Evolutionary conservation across 345 rosid species (phyloP), one percentile per base, ranked within the genome.

Genomic region (Streptanthus diversifolius): DNA sequence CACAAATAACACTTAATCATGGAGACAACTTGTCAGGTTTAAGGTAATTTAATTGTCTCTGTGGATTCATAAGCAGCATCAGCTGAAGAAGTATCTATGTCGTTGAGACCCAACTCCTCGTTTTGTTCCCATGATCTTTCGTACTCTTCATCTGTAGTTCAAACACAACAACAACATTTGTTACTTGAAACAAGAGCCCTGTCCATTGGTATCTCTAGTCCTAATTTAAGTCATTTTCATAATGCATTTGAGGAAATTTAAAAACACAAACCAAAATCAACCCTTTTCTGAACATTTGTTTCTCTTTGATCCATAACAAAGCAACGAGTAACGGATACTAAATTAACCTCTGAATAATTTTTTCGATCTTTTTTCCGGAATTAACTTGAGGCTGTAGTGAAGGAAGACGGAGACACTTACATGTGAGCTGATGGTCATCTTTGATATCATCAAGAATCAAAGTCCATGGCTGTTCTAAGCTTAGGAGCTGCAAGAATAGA

Each of bases 101-200:
- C 97, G 43, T 93, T 93, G 27, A 93, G 83, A 76, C 98, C 98
- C 79, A 93, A 77, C 53, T 93, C 98, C 72, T 93, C 98, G 5
- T 90, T 90, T 77, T 93, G 96, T 63, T 93, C 97, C 96, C 95
- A 90, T 11, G 96, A 85, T 61, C 98, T 88, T 77, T 81, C 86
- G 19, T 90, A 90, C 59, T 93, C 93, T 80, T 90, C 97, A 63
- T 70, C 98, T 88, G 89, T 15, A 62, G 49, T 44, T 13, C 24
- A 49, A 56, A 57, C 61, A 48, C 10, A 59, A 15, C 24, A 51
- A 19, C 8, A 45, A 25, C 15, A 47, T 18, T 27, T 19, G 11
- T 27, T 58, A 48, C 3, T 25, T 17, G 1, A 13, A 29, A 56
- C 53, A 7, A 7, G 4, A 19, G 8, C 12, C 30, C 25, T n/a